These are phyloP conservation scores for Agrostemma githago DNA, from an alignment of 148 eudicot species.

Conservation along the genomic window DNA sequence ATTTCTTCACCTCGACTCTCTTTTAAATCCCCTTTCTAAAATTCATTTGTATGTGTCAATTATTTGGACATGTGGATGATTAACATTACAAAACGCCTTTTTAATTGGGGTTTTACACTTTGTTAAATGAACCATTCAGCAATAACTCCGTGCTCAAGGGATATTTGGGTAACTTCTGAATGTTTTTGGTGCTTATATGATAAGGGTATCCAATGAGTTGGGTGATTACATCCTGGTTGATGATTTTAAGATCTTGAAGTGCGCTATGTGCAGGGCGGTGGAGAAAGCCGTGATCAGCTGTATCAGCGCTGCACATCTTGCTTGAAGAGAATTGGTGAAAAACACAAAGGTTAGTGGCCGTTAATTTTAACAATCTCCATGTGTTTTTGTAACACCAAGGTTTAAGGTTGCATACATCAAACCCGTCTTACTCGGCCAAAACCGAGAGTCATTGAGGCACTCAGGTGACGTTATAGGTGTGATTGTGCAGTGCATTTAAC, in stretches of 20 bases:
- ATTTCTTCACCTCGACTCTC: not conserved
- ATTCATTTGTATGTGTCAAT: not conserved
- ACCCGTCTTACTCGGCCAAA: not conserved
- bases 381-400: too few relatives aligned
- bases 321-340: slow-evolving; percentile 56
- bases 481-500: not conserved
- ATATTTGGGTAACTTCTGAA: not conserved
- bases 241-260: not conserved
- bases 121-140: not conserved
- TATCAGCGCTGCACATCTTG: slow-evolving; percentile 63
- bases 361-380: not conserved
- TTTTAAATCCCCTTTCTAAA: not conserved
- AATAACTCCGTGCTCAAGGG: not conserved
- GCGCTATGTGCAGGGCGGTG: slow-evolving; percentile 70
- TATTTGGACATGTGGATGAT: not conserved
- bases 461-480: not conserved
- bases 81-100: not conserved
- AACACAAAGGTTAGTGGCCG: slow-evolving; percentile 51
- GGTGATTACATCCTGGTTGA: not conserved
- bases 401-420: not conserved
- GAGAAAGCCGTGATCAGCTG: slow-evolving; percentile 86
- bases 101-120: not conserved
- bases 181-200: not conserved
- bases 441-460: not conserved
- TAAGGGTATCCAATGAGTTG: not conserved